Evolutionary conservation across 2,329 filamentous ascomycete genomes (phyloP).

Genomic region (Lachnellula arida): DNA sequence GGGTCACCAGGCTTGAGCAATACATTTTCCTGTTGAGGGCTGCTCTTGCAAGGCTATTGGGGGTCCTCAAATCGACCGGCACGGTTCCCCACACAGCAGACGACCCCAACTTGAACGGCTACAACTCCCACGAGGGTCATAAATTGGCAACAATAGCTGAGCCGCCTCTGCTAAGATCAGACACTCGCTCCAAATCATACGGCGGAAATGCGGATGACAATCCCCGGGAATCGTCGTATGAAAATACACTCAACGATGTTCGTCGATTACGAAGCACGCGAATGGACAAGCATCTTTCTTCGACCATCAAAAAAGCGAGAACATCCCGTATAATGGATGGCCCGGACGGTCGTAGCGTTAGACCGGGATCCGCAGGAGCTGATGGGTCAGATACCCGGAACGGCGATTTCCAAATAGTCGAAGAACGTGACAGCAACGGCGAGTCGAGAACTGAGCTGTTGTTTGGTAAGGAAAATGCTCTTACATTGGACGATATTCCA

Average conservation of each 20-base stretch:
- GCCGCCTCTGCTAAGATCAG: conserved; percentile 53
- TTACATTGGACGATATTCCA: conserved; percentile 94
- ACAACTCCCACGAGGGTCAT: conserved; percentile 63
- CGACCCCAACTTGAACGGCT: conserved; percentile 63
- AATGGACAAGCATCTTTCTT: conserved; percentile 90
- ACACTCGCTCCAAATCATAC: conserved; percentile 70
- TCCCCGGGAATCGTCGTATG: conserved; percentile 71
- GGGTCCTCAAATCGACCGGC: conserved; percentile 79
- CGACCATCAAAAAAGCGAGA: conserved; percentile 83
- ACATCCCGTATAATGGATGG: conserved; percentile 91
- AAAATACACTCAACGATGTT: conserved; percentile 95
- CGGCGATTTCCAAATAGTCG: conserved; percentile 69
- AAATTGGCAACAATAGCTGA: conserved; percentile 45
- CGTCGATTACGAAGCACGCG: conserved; percentile 85
- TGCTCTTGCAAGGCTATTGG: conserved; percentile 81
- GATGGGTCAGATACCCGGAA: conserved; percentile 49
- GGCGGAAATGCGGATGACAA: conserved; percentile 56
- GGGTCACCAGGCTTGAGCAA: conserved; percentile 83
- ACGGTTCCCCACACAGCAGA: conserved; percentile 72
- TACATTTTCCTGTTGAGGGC: conserved; percentile 92
- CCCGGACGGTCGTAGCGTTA: conserved; percentile 61
- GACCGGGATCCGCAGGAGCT: conserved; percentile 67
- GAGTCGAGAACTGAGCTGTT: conserved; percentile 73
- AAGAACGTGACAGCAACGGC: conserved; percentile 66
- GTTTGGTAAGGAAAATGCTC: conserved; percentile 83